Evolutionary conservation across 2,329 filamentous ascomycete genomes (phyloP).

Genomic region (Ascocoryne sarcoides): DNA sequence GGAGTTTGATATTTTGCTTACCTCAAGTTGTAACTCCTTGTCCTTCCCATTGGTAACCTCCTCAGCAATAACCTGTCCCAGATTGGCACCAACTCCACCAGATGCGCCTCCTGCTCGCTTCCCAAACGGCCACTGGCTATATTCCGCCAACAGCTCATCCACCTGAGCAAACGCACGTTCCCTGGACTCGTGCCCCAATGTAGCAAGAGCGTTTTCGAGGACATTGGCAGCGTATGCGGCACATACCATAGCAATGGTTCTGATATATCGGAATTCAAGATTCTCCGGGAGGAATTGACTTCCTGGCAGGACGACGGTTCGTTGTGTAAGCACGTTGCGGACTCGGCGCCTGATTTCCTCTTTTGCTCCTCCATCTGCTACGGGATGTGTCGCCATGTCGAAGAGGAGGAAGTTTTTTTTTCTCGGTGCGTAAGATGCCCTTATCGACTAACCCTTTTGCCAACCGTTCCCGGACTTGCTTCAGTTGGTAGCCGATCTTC

Average conservation of each 20-base stretch:
- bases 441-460: slow-evolving; percentile 98
- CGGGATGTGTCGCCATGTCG: slow-evolving; percentile 98
- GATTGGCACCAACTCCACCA: slow-evolving; percentile 82
- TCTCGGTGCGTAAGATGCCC: slow-evolving; percentile 95
- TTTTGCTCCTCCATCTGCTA: slow-evolving; percentile 92
- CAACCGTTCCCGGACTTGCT: slow-evolving; percentile 95
- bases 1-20: too few species aligned
- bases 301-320: slow-evolving; percentile 80
- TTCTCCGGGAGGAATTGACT: slow-evolving; percentile 89
- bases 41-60: slow-evolving; percentile 83
- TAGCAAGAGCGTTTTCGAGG: slow-evolving; percentile 92
- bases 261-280: slow-evolving; percentile 85
- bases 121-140: slow-evolving; percentile 95
- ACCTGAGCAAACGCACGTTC: slow-evolving; percentile 96
- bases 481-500: slow-evolving; percentile 99
- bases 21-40: slow-evolving; percentile 92
- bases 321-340: slow-evolving; percentile 83
- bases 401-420: slow-evolving; percentile 99
- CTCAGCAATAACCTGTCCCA: slow-evolving; percentile 79
- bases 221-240: slow-evolving; percentile 97
- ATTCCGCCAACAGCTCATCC: slow-evolving; percentile 89
- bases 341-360: slow-evolving; percentile 93
- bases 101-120: slow-evolving; percentile 63
- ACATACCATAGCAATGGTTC: slow-evolving; percentile 94
- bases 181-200: slow-evolving; percentile 84